Evolutionary conservation across 2,329 filamentous ascomycete genomes (phyloP).

Genomic region (Cyphellophora attinorum): DNA sequence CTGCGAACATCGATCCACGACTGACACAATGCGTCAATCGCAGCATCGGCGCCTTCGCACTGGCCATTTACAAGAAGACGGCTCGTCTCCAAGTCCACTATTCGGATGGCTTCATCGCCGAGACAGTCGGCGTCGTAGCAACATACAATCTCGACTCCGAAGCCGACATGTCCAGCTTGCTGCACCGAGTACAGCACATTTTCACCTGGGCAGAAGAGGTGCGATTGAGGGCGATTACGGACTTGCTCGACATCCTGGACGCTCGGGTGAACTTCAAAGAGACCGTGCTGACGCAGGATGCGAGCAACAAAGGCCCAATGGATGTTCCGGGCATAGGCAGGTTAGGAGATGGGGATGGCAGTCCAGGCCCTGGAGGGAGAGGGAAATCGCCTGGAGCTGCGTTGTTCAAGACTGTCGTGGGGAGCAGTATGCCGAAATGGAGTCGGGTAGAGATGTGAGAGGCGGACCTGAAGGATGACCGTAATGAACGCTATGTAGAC

Average conservation of each 20-base stretch:
- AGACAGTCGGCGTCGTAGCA: constrained; percentile 10
- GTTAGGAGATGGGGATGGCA: neutral
- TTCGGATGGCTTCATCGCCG: constrained; percentile 12
- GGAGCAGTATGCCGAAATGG: constrained; percentile 1
- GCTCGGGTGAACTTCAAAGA: constrained; percentile 5
- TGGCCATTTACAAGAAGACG: constrained; percentile 15
- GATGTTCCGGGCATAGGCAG: neutral
- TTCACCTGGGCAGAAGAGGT: constrained; percentile 15
- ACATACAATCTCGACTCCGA: constrained; percentile 14
- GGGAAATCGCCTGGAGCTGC: neutral
- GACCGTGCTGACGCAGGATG: neutral
- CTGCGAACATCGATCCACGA: constrained; percentile 4
- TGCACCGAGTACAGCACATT: constrained; percentile 12
- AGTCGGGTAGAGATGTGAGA: constrained; percentile 1
- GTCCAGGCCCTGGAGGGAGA: no score
- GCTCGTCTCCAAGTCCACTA: constrained; percentile 15
- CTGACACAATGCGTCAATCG: constrained; percentile 12
- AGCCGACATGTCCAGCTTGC: constrained; percentile 13
- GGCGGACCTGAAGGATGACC: neutral
- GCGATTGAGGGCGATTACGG: constrained; percentile 12
- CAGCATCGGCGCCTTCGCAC: constrained; percentile 15
- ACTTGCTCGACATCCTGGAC: constrained; percentile 11
- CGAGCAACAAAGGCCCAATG: neutral
- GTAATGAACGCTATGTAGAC: neutral
- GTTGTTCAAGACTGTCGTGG: neutral